A percentile compares a stretch with the other conserved stretches of the same genome.
phyloP scores from a whole-genome alignment of 805 yeast species.

The Suhomyces sp. region DNA sequence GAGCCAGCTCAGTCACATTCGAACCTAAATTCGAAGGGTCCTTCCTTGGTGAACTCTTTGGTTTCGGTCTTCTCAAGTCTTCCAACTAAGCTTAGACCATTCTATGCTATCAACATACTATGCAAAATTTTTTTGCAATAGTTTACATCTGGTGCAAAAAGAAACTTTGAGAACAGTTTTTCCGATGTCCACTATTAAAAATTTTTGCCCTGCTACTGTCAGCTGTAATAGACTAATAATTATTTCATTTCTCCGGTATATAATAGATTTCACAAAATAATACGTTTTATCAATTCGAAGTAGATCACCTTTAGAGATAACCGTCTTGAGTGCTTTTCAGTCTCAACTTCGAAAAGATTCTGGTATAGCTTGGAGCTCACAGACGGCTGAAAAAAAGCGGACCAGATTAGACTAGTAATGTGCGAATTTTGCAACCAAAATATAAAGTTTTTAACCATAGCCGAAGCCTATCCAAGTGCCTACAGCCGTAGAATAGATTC shows the following conservation, averaged over 20 bases:
- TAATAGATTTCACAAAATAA: background rate
- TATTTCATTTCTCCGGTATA: slow-evolving; percentile 1
- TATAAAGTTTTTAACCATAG: background rate
- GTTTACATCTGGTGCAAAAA: background rate
- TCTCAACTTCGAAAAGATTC: background rate
- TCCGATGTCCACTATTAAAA: background rate
- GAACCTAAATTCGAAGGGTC: slow-evolving; percentile 41
- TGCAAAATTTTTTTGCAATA: background rate
- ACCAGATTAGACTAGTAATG: no score
- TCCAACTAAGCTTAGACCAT: slow-evolving; percentile 3
- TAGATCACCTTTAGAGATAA: background rate
- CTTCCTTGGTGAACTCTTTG: slow-evolving; percentile 42
- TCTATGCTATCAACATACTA: background rate
- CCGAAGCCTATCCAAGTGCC: background rate
- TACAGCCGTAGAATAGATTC: no score
- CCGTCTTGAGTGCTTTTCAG: background rate
- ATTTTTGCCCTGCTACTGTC: background rate
- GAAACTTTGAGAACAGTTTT: background rate
- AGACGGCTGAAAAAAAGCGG: background rate
- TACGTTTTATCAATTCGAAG: background rate
- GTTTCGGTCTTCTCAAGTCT: slow-evolving; percentile 20
- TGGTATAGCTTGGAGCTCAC: background rate
- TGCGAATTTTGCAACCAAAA: background rate
- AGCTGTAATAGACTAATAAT: background rate
- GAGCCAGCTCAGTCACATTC: slow-evolving; percentile 31